Conservation (phyloP, 176 grass and related monocot species). For the Rhynchospora pubera region DNA sequence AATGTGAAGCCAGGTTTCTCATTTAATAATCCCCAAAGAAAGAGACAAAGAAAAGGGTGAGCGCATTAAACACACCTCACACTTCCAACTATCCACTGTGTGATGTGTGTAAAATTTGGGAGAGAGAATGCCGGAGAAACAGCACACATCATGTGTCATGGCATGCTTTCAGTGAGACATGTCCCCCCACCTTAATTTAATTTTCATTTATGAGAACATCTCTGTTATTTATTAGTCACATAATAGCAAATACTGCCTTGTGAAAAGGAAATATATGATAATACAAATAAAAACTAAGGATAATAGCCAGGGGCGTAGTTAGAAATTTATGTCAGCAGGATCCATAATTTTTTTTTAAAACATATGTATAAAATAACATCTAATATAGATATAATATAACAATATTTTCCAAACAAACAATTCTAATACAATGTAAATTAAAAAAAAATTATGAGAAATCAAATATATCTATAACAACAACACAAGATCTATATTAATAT, state of each 20-base stretch:
- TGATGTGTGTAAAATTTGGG: constrained; percentile 12
- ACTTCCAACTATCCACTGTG: constrained; percentile 6
- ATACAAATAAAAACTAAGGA: not conserved
- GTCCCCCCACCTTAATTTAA: constrained; percentile 7
- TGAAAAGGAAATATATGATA: not conserved
- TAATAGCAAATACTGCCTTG: not conserved
- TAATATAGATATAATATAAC: too few relatives aligned
- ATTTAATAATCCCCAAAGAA: not conserved
- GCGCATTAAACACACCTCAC: not conserved
- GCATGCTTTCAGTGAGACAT: constrained; percentile 24
- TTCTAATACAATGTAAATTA: too few relatives aligned
- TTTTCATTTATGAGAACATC: constrained; percentile 1
- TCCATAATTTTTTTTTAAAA: too few relatives aligned
- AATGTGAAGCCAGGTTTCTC: not conserved
- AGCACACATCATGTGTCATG: constrained; percentile 21
- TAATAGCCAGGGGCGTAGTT: too few relatives aligned
- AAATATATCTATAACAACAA: too few relatives aligned
- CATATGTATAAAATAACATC: too few relatives aligned
- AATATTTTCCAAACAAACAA: too few relatives aligned
- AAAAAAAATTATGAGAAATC: too few relatives aligned
- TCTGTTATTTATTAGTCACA: constrained; percentile 1
- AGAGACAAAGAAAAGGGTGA: constrained; percentile 9
- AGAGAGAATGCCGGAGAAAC: not conserved
- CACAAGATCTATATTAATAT: too few relatives aligned
- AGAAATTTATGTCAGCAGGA: too few relatives aligned